Evolutionary conservation across 2,329 filamentous ascomycete species (phyloP).

Genomic region (Hypoxylon sp.): DNA sequence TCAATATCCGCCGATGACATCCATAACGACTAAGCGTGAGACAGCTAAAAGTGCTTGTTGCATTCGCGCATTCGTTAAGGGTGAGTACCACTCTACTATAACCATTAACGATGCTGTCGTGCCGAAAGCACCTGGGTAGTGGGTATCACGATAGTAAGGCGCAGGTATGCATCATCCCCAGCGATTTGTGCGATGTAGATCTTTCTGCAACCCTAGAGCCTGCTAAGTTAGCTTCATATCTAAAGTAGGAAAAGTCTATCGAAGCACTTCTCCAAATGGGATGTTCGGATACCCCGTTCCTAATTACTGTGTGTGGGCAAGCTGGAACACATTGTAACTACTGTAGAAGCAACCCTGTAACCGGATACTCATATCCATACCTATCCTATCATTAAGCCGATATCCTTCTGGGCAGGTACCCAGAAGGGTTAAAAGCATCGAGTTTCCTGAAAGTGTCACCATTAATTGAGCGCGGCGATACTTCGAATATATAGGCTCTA

Average conservation of each 20-base stretch:
- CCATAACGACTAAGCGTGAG: too few species aligned
- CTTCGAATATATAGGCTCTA: too few species aligned
- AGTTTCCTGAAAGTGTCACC: too few species aligned
- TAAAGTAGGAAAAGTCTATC: conserved; percentile 35
- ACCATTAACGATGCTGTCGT: conserved; percentile 15
- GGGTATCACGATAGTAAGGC: conserved; percentile 20
- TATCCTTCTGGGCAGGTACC: neutral
- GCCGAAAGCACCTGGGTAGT: conserved; percentile 29
- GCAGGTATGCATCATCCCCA: conserved; percentile 33
- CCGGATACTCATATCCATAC: too few species aligned
- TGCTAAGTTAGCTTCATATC: conserved; percentile 19
- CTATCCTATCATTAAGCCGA: too few species aligned
- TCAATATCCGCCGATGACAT: too few species aligned
- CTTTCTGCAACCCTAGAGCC: conserved; percentile 25
- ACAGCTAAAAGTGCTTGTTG: too few species aligned
- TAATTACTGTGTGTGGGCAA: conserved; percentile 31
- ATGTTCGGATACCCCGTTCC: conserved; percentile 38
- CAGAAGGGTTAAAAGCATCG: too few species aligned
- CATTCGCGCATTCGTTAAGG: too few species aligned
- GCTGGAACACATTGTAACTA: conserved; percentile 25
- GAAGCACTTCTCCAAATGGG: conserved; percentile 32
- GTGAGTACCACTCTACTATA: too few species aligned
- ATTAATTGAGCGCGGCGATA: too few species aligned
- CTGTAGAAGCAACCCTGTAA: too few species aligned
- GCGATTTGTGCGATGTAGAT: conserved; percentile 40